These are phyloP conservation scores for Euphrasia confusa DNA, from an alignment of 257 asterid species.

Conservation along the genomic window DNA sequence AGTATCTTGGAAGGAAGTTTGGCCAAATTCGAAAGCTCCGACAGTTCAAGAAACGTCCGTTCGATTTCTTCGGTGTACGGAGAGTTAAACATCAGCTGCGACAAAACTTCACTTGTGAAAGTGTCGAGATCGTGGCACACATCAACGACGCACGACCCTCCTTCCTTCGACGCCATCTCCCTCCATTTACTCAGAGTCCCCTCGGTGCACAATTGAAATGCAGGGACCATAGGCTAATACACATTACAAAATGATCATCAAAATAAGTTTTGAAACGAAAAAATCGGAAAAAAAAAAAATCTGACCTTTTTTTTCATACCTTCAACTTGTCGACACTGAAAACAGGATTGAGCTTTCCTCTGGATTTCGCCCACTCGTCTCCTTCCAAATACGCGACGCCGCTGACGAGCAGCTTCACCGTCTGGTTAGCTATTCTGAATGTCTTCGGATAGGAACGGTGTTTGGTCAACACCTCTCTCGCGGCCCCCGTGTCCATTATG, in stretches of 20 bases:
- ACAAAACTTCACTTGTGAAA: not conserved
- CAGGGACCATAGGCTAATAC: constrained; percentile 27
- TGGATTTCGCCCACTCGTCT: constrained; percentile 22
- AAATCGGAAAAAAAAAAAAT: no score
- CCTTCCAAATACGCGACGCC: constrained; percentile 23
- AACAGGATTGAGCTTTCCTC: constrained; percentile 2
- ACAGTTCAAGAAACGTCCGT: not conserved
- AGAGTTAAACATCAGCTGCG: no score
- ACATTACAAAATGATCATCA: no score
- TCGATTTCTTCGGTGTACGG: no score
- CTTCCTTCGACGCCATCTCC: constrained; percentile 10
- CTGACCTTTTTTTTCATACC: not conserved
- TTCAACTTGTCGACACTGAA: constrained; percentile 23
- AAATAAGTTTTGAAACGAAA: no score
- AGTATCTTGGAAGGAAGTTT: not conserved
- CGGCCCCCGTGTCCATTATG: constrained; percentile 9
- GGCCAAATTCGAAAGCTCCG: not conserved
- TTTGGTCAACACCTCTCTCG: constrained; percentile 18
- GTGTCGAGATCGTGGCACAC: constrained; percentile 6
- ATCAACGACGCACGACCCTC: constrained; percentile 11
- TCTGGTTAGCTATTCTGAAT: constrained; percentile 6
- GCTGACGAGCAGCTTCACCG: constrained; percentile 5
- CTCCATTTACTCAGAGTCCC: constrained; percentile 9
- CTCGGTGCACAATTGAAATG: not conserved
- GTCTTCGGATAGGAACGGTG: constrained; percentile 13